Base-by-base conservation (phyloP, 1,139 yeast genomes). In the Williopsis jadinii region DNA sequence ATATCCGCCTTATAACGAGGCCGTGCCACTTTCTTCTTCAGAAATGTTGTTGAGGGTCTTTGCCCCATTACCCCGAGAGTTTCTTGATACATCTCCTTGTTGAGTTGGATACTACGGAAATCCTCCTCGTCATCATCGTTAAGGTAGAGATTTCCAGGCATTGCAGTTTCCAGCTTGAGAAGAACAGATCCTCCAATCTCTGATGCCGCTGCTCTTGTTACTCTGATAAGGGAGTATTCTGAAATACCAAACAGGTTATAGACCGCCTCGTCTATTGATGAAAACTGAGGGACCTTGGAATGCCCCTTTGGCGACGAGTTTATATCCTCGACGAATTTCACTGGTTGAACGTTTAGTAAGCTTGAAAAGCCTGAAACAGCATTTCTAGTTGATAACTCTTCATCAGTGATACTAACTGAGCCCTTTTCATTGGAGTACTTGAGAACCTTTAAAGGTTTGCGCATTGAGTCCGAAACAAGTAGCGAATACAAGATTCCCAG, bases 151-250 rank as follows among this genome's bases (percentile, higher is more conserved):
- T 74, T 76, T 3, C 81, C 80, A 0, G 79, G 76, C 44, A 61
- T 66, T 0, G 78, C 76, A 1, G 80, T 71, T 53, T 75, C 82
- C 39, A 75, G 59, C 50, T 75, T 75, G 35, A 75, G 58, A 4
- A 75, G 60, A 8, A 69, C 64, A 11, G 77, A 68, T 1, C 79
- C 78, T 24, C 74, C 76, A 32, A 59, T 58, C 46, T 73, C 78
- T 31, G 66, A 64, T 6, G 78, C 72, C 8, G 80, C 74, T 2
- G 79, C 75, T 44, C 80, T 60, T 2, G 81, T 74, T 6, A 75
- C 72, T 42, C 82, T 59, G 8, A 75, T 63, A 27, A 75, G 52
- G 0, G 78, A 64, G 52, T 65, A 75, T 12, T 68, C 66, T 8
- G 58, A 56, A 9, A 65, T 40, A 1, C 68, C 67, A 52, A 75